Base-by-base conservation (phyloP, 345 rosid genomes). In the Carallia brachiata region DNA sequence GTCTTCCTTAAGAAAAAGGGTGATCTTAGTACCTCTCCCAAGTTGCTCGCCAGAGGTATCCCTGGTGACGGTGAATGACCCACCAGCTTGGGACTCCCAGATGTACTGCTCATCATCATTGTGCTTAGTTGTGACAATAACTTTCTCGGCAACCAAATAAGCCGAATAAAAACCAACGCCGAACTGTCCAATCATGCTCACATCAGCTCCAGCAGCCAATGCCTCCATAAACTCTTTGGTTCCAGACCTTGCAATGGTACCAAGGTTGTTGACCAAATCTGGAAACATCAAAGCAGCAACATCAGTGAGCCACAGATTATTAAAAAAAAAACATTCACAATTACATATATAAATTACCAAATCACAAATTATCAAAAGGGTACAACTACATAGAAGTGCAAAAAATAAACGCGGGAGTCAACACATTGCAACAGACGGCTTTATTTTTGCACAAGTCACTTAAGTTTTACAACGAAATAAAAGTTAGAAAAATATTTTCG, bases 11-110 rank as follows among this genome's bases (percentile, higher is more conserved):
- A 92, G 93, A 84, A 60, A 44, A 27, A 92, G 92, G 0, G 81
- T 78, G 7, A 92, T 92, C 85, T 89, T 92, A 0, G 96, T 89
- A 19, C 97, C 97, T 28, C 96, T 85, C 9, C 97, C 97, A 61
- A 89, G 89, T 23, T 23, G 36, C 72, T 92, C 97, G 2, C 95
- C 95, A 52, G 89, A 47, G 27, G 84, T 78, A 10, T 92, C 97
- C 72, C 93, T 80, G 1, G 96, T 88, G 2, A 92, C 86, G 0
- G 97, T 88, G 85, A 92, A 91, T 6, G 97, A 91, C 0, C 97
- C 97, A 40, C 97, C 97, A 36, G 97, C 97, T 63, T 91, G 97
- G 13, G 97, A 91, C 79, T 91, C 97, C 97, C 97, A 91, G 16
- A 91, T 79, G 18, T 89, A 91, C 75, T 91, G 96, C 76, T 90